phyloP scores from a whole-genome alignment of 495 filamentous ascomycete genomes.

The Letharia columbiana region DNA sequence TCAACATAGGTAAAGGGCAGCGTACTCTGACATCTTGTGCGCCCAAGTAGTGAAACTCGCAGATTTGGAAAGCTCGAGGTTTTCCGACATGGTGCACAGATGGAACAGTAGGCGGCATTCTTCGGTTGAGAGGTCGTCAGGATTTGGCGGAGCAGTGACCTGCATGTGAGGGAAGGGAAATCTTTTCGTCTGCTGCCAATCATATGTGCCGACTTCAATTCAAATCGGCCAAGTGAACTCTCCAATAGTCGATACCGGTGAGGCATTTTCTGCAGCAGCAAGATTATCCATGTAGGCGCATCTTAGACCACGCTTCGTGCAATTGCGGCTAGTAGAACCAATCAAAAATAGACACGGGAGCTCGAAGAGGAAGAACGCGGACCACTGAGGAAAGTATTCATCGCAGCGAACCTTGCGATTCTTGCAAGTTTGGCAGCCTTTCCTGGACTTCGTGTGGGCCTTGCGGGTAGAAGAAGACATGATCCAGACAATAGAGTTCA shows the following conservation, averaged over 20 bases:
- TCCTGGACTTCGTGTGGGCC: neutral
- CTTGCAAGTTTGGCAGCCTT: constrained; percentile 4
- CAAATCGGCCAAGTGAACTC: neutral
- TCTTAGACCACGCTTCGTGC: constrained; percentile 1
- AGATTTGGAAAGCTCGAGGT: neutral
- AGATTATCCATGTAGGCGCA: constrained; percentile 1
- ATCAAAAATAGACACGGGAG: neutral
- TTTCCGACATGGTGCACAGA: neutral
- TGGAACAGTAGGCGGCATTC: constrained; percentile 6
- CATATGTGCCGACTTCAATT: neutral
- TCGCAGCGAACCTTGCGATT: neutral
- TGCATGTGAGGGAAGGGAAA: neutral
- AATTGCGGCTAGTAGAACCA: neutral
- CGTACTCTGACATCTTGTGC: constrained; percentile 1
- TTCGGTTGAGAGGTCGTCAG: neutral
- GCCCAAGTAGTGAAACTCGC: neutral
- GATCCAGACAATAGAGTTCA: neutral
- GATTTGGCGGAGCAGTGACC: neutral
- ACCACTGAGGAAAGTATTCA: constrained; percentile 1
- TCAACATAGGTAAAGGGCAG: neutral
- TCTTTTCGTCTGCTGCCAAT: neutral
- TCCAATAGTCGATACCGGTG: neutral
- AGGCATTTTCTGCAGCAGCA: neutral
- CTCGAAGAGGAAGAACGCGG: neutral
- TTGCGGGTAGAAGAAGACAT: constrained; percentile 1